Percentiles rank a stretch among this genome's conserved stretches.
Evolutionary conservation across 2,329 filamentous ascomycete species (phyloP).

Genomic region (Dryadomyces quercivorus): DNA sequence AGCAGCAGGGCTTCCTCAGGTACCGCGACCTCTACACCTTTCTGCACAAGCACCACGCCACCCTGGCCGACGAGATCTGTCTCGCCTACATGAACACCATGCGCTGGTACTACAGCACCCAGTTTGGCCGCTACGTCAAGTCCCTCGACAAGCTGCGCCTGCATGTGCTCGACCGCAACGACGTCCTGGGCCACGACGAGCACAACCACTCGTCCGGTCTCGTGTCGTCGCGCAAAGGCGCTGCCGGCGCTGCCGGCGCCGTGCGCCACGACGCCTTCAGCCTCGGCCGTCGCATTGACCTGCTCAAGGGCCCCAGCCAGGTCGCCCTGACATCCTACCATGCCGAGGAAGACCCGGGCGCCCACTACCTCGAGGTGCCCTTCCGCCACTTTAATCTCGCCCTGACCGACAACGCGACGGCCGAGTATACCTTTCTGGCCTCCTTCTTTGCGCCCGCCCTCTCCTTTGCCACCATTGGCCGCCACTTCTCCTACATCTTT

Average conservation of each 20-base stretch:
- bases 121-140: slow-evolving; percentile 79
- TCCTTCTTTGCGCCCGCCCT: slow-evolving; percentile 76
- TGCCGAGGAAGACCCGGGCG: slow-evolving; percentile 72
- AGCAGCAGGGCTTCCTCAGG: slow-evolving; percentile 79
- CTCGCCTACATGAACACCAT: slow-evolving; percentile 97
- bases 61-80: slow-evolving; percentile 79
- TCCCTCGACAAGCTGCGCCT: slow-evolving; percentile 76
- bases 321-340: slow-evolving; percentile 76
- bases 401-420: slow-evolving; percentile 82
- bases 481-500: slow-evolving; percentile 79
- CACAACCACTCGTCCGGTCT: slow-evolving; percentile 15
- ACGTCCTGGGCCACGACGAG: slow-evolving; percentile 72
- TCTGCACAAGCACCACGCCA: slow-evolving; percentile 66
- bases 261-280: slow-evolving; percentile 78
- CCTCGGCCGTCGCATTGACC: slow-evolving; percentile 73
- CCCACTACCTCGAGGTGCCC: slow-evolving; percentile 78
- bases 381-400: slow-evolving; percentile 95
- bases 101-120: slow-evolving; percentile 92
- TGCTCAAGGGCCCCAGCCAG: slow-evolving; percentile 61
- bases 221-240: not conserved
- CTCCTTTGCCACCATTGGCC: slow-evolving; percentile 64
- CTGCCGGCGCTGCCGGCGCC: not conserved
- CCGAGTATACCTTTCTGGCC: slow-evolving; percentile 89
- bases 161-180: slow-evolving; percentile 69
- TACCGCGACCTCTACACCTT: slow-evolving; percentile 86